Evolutionary conservation across 805 yeast species (phyloP).

Genomic region (Saccharomycopsis fermentans): DNA sequence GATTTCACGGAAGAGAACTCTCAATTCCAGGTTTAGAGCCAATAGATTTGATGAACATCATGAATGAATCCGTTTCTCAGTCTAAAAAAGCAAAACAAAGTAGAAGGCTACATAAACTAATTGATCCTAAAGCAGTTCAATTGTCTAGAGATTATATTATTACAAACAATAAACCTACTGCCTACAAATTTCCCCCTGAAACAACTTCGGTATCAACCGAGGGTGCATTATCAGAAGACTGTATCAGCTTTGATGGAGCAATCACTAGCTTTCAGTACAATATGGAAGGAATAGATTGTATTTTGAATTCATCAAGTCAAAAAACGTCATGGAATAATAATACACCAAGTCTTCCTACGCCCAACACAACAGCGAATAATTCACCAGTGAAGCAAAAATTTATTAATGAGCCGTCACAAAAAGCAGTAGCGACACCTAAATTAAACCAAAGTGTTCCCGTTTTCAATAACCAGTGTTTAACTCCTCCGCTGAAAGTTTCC

Average conservation of each 20-base stretch:
- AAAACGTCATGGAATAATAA: neutral
- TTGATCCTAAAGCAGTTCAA: conserved; percentile 19
- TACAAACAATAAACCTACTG: conserved; percentile 36
- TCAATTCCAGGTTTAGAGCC: conserved; percentile 42
- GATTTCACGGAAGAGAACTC: conserved; percentile 56
- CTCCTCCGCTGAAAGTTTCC: conserved; percentile 16
- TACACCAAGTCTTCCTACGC: conserved; percentile 4
- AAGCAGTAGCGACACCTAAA: conserved; percentile 1
- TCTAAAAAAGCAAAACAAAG: conserved; percentile 20
- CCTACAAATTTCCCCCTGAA: conserved; percentile 47
- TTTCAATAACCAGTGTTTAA: conserved; percentile 2
- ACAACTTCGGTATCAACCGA: neutral
- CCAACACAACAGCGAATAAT: conserved; percentile 7
- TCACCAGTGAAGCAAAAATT: conserved; percentile 14
- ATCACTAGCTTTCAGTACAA: neutral
- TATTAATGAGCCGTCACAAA: neutral
- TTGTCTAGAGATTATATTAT: conserved; percentile 35
- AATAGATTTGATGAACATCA: conserved; percentile 10
- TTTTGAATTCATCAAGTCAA: neutral
- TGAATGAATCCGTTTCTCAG: conserved; percentile 10
- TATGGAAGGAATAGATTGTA: neutral
- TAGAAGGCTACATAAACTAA: conserved; percentile 5
- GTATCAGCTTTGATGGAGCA: neutral
- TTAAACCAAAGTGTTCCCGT: neutral
- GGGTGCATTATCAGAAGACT: neutral